A percentile compares a stretch with the other conserved stretches of the same genome.
These are phyloP conservation scores for Plasmodium fragile DNA, from an alignment of 169 alveolate species.

Conservation along the genomic window DNA sequence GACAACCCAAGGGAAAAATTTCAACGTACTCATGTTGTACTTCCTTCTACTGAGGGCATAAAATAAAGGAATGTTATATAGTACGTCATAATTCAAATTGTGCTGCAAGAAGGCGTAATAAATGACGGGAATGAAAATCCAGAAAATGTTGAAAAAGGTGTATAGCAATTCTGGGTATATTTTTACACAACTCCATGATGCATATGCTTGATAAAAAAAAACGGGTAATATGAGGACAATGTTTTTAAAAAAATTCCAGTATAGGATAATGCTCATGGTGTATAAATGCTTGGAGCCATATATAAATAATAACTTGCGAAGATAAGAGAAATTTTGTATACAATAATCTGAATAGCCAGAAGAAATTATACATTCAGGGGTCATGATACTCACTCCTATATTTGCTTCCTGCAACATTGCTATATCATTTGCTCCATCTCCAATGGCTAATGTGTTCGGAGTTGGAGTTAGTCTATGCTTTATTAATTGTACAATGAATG, in stretches of 20 bases:
- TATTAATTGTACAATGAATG: conserved; percentile 79
- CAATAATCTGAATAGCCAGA: conserved; percentile 98
- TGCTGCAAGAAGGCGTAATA: conserved; percentile 71
- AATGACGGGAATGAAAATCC: conserved; percentile 70
- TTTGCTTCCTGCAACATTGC: conserved; percentile 91
- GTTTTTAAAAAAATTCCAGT: conserved; percentile 77
- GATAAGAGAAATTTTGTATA: conserved; percentile 93
- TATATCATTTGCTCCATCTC: conserved; percentile 85
- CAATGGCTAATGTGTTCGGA: conserved; percentile 85
- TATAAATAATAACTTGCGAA: conserved; percentile 95
- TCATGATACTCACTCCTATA: conserved; percentile 96
- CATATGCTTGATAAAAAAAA: conserved; percentile 77
- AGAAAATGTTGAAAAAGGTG: conserved; percentile 51
- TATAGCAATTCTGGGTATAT: conserved; percentile 69
- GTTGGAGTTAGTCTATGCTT: conserved; percentile 80
- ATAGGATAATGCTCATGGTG: conserved; percentile 70
- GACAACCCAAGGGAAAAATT: conserved; percentile 64
- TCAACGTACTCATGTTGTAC: conserved; percentile 58
- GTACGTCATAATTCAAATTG: conserved; percentile 72
- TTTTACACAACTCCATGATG: conserved; percentile 75
- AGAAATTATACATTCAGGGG: conserved; percentile 97
- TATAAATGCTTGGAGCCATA: conserved; percentile 92
- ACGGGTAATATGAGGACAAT: conserved; percentile 55
- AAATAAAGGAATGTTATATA: conserved; percentile 76
- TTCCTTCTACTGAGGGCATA: conserved; percentile 74